Evolutionary conservation across 805 yeast species (phyloP).

Genomic region (Tanozyma kutaoensis): DNA sequence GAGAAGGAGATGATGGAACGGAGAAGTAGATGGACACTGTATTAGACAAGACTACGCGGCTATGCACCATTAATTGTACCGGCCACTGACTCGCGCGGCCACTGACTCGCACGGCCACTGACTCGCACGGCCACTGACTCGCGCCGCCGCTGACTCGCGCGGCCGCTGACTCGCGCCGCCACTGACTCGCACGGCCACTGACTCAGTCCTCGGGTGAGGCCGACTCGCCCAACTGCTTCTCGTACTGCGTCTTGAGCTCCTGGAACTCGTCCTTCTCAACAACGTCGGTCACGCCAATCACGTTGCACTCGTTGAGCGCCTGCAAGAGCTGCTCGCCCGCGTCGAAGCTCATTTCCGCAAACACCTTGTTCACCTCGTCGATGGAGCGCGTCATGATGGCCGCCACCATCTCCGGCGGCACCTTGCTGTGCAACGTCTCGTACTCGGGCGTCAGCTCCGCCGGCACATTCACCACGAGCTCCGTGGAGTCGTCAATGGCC

Average conservation of each 20-base stretch:
- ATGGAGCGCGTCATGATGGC: conserved; percentile 65
- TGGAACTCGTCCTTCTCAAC: conserved; percentile 59
- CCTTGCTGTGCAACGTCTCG: conserved; percentile 37
- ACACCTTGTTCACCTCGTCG: conserved; percentile 73
- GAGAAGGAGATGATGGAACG: too few relatives aligned
- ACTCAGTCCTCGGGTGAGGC: neutral
- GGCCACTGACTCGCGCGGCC: too few relatives aligned
- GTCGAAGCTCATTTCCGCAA: conserved; percentile 55
- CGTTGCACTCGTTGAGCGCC: conserved; percentile 65
- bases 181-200: too few relatives aligned
- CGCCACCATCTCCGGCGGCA: conserved; percentile 50
- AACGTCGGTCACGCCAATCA: conserved; percentile 68
- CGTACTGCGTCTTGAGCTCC: conserved; percentile 35
- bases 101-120: too few relatives aligned
- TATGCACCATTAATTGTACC: too few relatives aligned
- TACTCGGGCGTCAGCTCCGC: conserved; percentile 37
- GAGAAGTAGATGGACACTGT: too few relatives aligned
- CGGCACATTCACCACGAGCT: conserved; percentile 62
- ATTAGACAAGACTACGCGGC: too few relatives aligned
- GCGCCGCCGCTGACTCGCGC: too few relatives aligned
- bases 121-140: too few relatives aligned
- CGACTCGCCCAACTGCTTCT: conserved; percentile 3
- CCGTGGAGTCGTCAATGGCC: conserved; percentile 73
- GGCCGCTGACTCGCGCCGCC: too few relatives aligned
- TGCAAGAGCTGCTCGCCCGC: conserved; percentile 75